phyloP scores from a whole-genome alignment of 176 grass and related monocot genomes.

The Melocanna baccifera region DNA sequence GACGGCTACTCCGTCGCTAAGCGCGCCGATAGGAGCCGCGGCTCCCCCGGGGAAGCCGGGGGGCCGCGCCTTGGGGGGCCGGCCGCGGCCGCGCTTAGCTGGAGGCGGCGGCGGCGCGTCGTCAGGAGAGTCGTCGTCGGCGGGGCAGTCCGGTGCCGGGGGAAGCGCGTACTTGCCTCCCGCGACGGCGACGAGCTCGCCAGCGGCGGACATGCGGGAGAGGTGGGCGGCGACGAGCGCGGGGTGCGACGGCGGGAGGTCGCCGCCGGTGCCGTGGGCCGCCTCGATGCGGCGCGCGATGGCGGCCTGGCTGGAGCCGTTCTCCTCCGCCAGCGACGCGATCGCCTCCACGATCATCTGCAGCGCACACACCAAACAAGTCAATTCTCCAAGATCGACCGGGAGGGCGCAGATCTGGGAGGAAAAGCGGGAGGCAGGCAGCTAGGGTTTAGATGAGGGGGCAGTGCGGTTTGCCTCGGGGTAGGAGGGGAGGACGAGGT shows the following conservation, averaged over 20 bases:
- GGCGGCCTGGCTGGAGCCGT: slow-evolving; percentile 60
- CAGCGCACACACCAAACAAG: slow-evolving; percentile 1
- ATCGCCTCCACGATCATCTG: slow-evolving; percentile 77
- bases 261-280: slow-evolving; percentile 19
- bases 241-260: slow-evolving; percentile 52
- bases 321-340: slow-evolving; percentile 49
- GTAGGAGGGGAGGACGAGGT: slow-evolving; percentile 50
- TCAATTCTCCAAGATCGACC: slow-evolving; percentile 37
- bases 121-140: slow-evolving; percentile 17
- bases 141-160: background rate
- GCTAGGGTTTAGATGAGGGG: background rate
- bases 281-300: slow-evolving; percentile 63
- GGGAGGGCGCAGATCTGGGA: slow-evolving; percentile 41
- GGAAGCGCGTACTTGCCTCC: slow-evolving; percentile 46
- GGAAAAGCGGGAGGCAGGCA: background rate
- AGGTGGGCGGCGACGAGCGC: slow-evolving; percentile 65
- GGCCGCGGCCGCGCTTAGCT: slow-evolving; percentile 59
- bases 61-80: slow-evolving; percentile 59
- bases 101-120: background rate
- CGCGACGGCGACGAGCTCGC: slow-evolving; percentile 52
- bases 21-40: background rate
- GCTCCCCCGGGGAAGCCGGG: background rate
- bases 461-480: slow-evolving; percentile 32
- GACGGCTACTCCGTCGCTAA: background rate
- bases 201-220: slow-evolving; percentile 54